Evolutionary conservation across 768 basidiomycete genomes (phyloP), one percentile per base, ranked within the genome.

Genomic region (Termitomyces sp.): DNA sequence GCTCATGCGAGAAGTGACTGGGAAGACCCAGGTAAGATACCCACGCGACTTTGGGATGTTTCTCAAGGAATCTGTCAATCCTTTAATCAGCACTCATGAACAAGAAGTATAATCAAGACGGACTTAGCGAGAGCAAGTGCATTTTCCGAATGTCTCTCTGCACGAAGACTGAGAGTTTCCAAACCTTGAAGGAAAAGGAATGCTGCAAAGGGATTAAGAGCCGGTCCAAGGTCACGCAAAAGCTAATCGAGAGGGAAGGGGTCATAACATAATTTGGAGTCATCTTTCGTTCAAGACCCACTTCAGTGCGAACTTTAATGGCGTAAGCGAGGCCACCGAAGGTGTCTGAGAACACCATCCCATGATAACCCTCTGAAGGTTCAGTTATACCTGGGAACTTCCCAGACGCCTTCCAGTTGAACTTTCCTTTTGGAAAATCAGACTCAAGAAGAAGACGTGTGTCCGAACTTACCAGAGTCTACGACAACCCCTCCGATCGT

Each of bases 291-390:
- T 28, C 28, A 28, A 4, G 28, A 28, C 28, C 28, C 4, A 28
- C 28, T 28, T 28, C 28, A 28, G 74, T 75, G 48, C 91, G 84
- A 18, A 89, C 74, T 72, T 88, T 88, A 59, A 86, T 70, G 0
- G 86, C 83, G 66, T 85, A 92, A 0, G 90, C 85, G 3, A 82
- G 62, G 0, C 80, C 55, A 9, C 89, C 88, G 61, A 92, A 92
- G 0, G 81, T 80, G 59, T 91, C 83, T 55, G 79, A 78, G 70
- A 88, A 90, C 35, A 79, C 78, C 45, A 90, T 74, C 0, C 90
- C 91, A 60, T 92, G 88, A 69, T 91, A 92, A 0, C 89, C 88
- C 68, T 90, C 89, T 24, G 87, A 74, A 0, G 92, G 90, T 58
- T 84, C 78, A 2, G 89, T 91, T 75, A 92, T 88, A 7, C 80